A percentile compares a stretch with the other conserved stretches of the same genome.
Conservation (phyloP, 768 basidiomycete species). For the Suillus subalutaceus region DNA sequence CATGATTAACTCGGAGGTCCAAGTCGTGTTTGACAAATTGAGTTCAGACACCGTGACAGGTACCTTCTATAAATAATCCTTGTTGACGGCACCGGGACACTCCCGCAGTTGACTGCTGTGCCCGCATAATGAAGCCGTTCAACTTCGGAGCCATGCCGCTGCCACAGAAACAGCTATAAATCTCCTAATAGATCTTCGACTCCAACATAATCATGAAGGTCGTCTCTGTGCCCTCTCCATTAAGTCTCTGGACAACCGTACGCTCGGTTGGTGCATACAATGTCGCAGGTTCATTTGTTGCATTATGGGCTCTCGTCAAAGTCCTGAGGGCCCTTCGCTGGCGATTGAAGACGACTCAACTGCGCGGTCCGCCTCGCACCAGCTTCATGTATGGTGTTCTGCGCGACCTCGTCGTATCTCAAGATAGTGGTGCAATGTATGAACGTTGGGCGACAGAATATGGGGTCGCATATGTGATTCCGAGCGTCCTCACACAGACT, state of each 20-base stretch:
- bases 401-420: slow-evolving; percentile 7
- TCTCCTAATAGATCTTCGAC: background rate
- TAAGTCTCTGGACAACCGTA: background rate
- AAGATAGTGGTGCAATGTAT: slow-evolving; percentile 14
- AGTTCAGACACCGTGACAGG: background rate
- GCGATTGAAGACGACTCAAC: slow-evolving; percentile 15
- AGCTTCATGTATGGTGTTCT: slow-evolving; percentile 23
- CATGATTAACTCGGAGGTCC: background rate
- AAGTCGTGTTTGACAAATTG: background rate
- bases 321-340: slow-evolving; percentile 3
- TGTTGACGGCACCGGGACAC: background rate
- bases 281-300: background rate
- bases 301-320: slow-evolving; percentile 13
- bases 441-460: slow-evolving; percentile 27
- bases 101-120: background rate
- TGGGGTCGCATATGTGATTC: slow-evolving; percentile 20
- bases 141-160: background rate
- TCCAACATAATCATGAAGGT: background rate
- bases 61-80: background rate
- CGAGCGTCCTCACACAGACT: slow-evolving; percentile 16
- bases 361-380: slow-evolving; percentile 23
- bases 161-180: background rate
- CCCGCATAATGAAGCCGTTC: background rate
- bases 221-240: background rate
- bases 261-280: background rate